Evolutionary conservation across 1,284 basidiomycete species (phyloP).

Genomic region (Ceratobasidium sp.): DNA sequence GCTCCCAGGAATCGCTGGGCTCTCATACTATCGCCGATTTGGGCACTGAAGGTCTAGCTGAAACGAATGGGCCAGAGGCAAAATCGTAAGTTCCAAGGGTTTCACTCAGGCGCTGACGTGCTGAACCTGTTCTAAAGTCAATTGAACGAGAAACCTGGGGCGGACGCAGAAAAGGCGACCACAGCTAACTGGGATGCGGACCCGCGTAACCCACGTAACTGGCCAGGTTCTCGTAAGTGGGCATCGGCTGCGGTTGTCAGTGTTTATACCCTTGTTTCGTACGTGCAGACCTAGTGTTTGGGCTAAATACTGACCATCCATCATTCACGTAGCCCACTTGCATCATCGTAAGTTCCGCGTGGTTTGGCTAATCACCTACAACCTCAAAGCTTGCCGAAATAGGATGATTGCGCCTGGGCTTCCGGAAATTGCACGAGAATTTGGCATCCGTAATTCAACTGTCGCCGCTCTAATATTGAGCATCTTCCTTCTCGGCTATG

Average conservation of each 20-base stretch:
- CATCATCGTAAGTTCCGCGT: conserved; percentile 31
- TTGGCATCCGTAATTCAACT: conserved; percentile 65
- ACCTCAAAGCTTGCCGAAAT: too few relatives aligned
- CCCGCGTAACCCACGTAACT: conserved; percentile 70
- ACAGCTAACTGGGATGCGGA: conserved; percentile 59
- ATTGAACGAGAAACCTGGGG: conserved; percentile 54
- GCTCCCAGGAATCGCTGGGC: too few relatives aligned
- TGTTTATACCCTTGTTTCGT: conserved; percentile 69
- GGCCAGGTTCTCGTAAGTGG: conserved; percentile 68
- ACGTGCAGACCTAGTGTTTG: too few relatives aligned
- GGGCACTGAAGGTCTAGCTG: too few relatives aligned
- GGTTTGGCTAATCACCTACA: neutral
- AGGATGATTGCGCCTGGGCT: conserved; percentile 84
- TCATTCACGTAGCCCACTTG: conserved; percentile 33
- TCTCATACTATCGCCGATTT: too few relatives aligned
- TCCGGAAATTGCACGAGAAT: conserved; percentile 64
- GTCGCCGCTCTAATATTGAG: conserved; percentile 64
- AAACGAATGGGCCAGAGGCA: too few relatives aligned
- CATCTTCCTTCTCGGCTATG: conserved; percentile 78
- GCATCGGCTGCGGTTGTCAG: conserved; percentile 61
- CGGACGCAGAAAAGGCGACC: conserved; percentile 16
- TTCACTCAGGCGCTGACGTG: too few relatives aligned
- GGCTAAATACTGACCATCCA: neutral
- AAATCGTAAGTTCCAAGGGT: too few relatives aligned
- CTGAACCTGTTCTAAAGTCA: too few relatives aligned